Conservation (phyloP, 139 green algal species). For the Micractinium sp. region DNA sequence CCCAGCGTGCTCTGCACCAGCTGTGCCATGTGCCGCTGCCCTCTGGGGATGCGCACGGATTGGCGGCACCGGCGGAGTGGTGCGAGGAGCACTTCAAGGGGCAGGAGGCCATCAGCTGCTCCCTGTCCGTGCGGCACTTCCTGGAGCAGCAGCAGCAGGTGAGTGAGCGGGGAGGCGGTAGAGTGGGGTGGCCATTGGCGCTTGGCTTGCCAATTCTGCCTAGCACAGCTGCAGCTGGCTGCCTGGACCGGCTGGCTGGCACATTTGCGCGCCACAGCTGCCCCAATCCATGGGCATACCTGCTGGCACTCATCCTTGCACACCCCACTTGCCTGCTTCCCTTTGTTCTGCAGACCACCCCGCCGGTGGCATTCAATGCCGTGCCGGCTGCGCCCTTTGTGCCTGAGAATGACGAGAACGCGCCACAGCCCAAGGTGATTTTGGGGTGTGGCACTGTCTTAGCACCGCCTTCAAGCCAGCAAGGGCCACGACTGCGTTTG, state of each 20-base stretch:
- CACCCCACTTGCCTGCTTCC: no score
- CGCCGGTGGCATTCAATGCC: neutral
- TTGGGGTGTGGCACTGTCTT: no score
- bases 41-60: neutral
- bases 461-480: no score
- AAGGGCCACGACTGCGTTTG: no score
- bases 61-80: neutral
- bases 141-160: neutral
- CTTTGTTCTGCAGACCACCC: no score
- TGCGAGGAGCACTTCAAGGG: neutral
- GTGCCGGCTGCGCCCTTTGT: neutral
- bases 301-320: no score
- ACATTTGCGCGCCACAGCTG: no score
- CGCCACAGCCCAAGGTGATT: neutral
- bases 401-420: slow-evolving; percentile 21
- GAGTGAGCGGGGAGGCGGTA: neutral
- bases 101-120: neutral
- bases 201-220: neutral
- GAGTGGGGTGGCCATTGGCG: neutral
- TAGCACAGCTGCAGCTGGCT: neutral
- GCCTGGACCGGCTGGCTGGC: no score
- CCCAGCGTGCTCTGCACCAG: neutral
- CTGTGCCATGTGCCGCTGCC: neutral
- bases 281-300: no score
- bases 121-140: neutral